phyloP scores from a whole-genome alignment of 1,284 basidiomycete species.

The Rhodofomes roseus region DNA sequence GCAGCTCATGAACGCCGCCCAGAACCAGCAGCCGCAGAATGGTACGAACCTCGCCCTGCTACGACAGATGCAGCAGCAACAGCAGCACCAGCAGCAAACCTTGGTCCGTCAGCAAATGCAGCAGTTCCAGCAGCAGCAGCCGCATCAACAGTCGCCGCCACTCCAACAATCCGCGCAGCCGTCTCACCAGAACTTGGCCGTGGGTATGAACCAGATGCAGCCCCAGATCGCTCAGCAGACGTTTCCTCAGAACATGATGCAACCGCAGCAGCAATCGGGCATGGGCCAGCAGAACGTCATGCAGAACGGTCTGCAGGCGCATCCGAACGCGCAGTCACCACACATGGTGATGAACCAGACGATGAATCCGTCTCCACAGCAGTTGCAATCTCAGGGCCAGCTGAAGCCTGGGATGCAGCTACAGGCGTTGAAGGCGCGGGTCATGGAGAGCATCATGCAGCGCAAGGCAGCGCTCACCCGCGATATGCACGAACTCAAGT shows the following conservation, averaged over 20 bases:
- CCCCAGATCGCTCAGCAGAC: background rate
- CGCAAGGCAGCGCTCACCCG: background rate
- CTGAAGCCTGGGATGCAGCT: constrained; percentile 3
- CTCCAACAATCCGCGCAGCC: constrained; percentile 11
- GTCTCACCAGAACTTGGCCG: background rate
- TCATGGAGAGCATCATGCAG: background rate
- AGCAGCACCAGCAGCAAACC: constrained; percentile 25
- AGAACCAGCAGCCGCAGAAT: constrained; percentile 39
- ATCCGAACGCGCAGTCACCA: background rate
- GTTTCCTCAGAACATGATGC: background rate
- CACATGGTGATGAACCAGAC: background rate
- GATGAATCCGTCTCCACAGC: constrained; percentile 9
- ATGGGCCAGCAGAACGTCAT: background rate
- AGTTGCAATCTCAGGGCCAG: constrained; percentile 9
- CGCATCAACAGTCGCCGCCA: constrained; percentile 12
- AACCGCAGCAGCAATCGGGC: background rate
- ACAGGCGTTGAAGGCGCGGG: constrained; percentile 7
- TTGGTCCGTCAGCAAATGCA: constrained; percentile 17
- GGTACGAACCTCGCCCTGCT: background rate
- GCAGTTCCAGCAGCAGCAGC: constrained; percentile 16
- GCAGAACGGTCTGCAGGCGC: background rate
- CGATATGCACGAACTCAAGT: background rate
- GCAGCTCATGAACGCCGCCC: constrained; percentile 43
- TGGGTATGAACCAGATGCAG: background rate
- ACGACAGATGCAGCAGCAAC: constrained; percentile 6